phyloP scores from a whole-genome alignment of 129 eudicot genomes.

The Flaveria linearis region DNA sequence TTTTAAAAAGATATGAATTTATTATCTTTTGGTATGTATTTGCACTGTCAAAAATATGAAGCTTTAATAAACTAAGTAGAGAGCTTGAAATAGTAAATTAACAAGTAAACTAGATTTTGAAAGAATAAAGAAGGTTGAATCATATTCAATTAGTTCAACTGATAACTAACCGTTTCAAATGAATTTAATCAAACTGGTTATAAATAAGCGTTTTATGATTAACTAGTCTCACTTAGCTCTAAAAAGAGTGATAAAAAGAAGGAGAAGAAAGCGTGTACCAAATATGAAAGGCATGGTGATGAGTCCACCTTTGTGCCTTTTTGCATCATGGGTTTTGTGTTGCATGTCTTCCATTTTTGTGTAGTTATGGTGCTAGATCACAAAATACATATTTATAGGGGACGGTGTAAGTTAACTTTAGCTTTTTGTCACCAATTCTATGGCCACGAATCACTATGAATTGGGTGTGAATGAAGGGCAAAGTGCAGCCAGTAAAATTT shows the following conservation, averaged over 20 bases:
- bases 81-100: neutral
- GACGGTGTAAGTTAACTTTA: slow-evolving; percentile 29
- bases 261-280: slow-evolving; percentile 31
- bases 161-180: too few species aligned
- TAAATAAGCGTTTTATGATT: too few species aligned
- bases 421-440: slow-evolving; percentile 31
- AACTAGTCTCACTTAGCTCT: neutral
- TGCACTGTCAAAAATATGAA: too few species aligned
- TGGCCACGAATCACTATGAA: slow-evolving; percentile 23
- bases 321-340: slow-evolving; percentile 26
- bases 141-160: too few species aligned
- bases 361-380: slow-evolving; percentile 20
- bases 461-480: slow-evolving; percentile 28
- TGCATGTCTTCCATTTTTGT: slow-evolving; percentile 32
- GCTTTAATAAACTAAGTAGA: too few species aligned
- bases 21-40: too few species aligned
- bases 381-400: slow-evolving; percentile 3
- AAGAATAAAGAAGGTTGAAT: neutral
- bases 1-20: too few species aligned
- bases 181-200: too few species aligned
- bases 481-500: slow-evolving; percentile 2
- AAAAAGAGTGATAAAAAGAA: neutral
- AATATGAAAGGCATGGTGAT: slow-evolving; percentile 48
- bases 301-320: slow-evolving; percentile 41
- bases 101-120: too few species aligned